Conservation (phyloP, 805 yeast species). For the Schizosaccharomyces lindneri region DNA sequence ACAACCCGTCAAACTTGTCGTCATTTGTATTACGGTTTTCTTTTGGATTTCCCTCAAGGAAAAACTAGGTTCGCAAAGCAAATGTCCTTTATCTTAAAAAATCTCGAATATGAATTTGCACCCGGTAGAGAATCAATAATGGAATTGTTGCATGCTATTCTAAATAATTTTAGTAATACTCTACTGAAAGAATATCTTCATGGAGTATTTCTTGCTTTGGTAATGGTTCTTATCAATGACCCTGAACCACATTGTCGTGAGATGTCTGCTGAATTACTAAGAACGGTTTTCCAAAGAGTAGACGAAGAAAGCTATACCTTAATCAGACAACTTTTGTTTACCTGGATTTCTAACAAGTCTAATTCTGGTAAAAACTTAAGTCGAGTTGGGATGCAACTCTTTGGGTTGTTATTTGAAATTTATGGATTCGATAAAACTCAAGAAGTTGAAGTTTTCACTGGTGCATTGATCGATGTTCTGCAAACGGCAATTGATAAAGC, state of each 20-base stretch:
- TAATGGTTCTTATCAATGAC: conserved; percentile 56
- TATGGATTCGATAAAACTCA: not conserved
- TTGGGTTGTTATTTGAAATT: not conserved
- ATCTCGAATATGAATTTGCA: conserved; percentile 62
- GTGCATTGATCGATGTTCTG: not conserved
- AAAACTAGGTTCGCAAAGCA: conserved; percentile 61
- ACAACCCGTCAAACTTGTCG: conserved; percentile 70
- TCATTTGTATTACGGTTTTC: conserved; percentile 54
- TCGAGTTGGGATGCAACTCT: not conserved
- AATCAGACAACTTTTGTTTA: conserved; percentile 5
- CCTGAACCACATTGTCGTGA: conserved; percentile 59
- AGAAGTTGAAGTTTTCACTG: not conserved
- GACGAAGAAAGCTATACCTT: conserved; percentile 13
- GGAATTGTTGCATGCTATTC: conserved; percentile 54
- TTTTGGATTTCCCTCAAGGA: conserved; percentile 90
- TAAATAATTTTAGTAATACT: conserved; percentile 37
- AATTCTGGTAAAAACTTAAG: not conserved
- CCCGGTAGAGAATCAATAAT: conserved; percentile 73
- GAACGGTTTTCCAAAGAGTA: conserved; percentile 28
- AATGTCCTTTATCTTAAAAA: conserved; percentile 53
- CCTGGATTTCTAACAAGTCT: conserved; percentile 3
- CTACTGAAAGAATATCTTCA: conserved; percentile 28
- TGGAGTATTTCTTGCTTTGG: conserved; percentile 61
- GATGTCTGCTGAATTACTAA: conserved; percentile 43
- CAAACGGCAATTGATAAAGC: not conserved